Conservation (phyloP, 2,329 filamentous ascomycete genomes). For the Basipetospora sp. region DNA sequence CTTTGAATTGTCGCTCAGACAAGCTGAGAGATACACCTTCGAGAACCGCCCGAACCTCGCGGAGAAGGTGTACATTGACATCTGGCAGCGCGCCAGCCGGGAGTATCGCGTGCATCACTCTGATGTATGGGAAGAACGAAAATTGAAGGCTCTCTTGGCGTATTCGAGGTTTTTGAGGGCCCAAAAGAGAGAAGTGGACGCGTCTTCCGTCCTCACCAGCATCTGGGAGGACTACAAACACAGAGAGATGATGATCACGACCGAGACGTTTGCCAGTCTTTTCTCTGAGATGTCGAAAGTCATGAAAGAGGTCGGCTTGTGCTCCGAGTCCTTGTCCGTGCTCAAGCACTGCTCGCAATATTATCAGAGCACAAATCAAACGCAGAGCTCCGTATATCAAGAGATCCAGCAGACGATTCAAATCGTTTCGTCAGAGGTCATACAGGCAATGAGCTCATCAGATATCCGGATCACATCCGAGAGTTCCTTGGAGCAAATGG, state of each 20-base stretch:
- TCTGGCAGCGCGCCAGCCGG: constrained; percentile 35
- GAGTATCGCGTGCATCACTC: constrained; percentile 27
- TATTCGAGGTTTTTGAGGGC: constrained; percentile 32
- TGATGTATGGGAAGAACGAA: constrained; percentile 30
- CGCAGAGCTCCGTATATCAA: constrained; percentile 18
- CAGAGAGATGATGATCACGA: constrained; percentile 21
- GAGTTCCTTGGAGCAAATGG: constrained; percentile 25
- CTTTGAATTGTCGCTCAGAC: constrained; percentile 8
- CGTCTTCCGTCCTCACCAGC: constrained; percentile 28
- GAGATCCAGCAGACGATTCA: constrained; percentile 29
- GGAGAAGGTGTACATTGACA: constrained; percentile 31
- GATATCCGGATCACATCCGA: constrained; percentile 19
- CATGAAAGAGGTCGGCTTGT: constrained; percentile 30
- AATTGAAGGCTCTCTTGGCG: constrained; percentile 28
- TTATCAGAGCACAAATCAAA: constrained; percentile 22
- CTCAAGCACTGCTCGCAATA: constrained; percentile 26
- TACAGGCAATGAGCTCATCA: constrained; percentile 22
- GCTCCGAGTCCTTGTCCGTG: constrained; percentile 28
- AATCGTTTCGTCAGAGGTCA: constrained; percentile 26
- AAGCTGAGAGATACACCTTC: constrained; percentile 22
- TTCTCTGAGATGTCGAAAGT: constrained; percentile 26
- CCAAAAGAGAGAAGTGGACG: constrained; percentile 28
- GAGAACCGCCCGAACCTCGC: constrained; percentile 20
- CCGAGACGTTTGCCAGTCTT: constrained; percentile 22
- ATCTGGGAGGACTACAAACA: constrained; percentile 35